phyloP scores from a whole-genome alignment of 1,284 basidiomycete genomes.

The Microbotryomycetes sp. region DNA sequence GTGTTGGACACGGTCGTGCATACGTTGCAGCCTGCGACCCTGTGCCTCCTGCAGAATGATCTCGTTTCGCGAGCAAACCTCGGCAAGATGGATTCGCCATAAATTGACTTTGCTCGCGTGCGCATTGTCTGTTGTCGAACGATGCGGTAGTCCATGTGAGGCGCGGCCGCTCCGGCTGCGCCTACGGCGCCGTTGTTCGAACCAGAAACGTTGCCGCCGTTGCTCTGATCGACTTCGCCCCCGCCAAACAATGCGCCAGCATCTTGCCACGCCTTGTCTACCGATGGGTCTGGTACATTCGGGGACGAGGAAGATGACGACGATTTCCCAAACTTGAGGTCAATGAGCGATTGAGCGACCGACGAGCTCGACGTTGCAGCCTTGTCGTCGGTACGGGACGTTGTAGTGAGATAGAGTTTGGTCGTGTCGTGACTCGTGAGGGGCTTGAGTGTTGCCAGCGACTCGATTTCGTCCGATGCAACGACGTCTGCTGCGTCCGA shows the following conservation, averaged over 20 bases:
- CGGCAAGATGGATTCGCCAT: constrained; percentile 16
- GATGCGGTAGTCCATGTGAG: constrained; percentile 36
- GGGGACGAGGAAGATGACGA: background rate
- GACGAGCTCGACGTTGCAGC: background rate
- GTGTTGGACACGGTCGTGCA: constrained; percentile 13
- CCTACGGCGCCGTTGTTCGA: background rate
- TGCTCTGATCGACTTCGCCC: background rate
- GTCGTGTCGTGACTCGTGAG: constrained; percentile 25
- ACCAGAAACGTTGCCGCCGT: background rate
- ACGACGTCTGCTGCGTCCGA: constrained; percentile 5
- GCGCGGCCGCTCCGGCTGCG: constrained; percentile 6
- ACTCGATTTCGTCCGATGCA: constrained; percentile 7
- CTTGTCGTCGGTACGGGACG: background rate
- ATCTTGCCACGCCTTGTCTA: background rate
- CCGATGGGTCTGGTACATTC: background rate
- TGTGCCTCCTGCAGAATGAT: constrained; percentile 30
- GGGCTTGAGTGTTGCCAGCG: constrained; percentile 13
- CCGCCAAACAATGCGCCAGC: constrained; percentile 1
- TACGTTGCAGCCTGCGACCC: constrained; percentile 22
- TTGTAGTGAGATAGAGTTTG: constrained; percentile 20
- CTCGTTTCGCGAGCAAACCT: background rate
- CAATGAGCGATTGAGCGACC: constrained; percentile 28
- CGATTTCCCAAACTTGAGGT: constrained; percentile 28
- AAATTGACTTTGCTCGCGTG: constrained; percentile 27
- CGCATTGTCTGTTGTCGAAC: constrained; percentile 30